These are phyloP conservation scores for Quercus tomentella DNA, from an alignment of 331 rosid species.

Conservation along the genomic window DNA sequence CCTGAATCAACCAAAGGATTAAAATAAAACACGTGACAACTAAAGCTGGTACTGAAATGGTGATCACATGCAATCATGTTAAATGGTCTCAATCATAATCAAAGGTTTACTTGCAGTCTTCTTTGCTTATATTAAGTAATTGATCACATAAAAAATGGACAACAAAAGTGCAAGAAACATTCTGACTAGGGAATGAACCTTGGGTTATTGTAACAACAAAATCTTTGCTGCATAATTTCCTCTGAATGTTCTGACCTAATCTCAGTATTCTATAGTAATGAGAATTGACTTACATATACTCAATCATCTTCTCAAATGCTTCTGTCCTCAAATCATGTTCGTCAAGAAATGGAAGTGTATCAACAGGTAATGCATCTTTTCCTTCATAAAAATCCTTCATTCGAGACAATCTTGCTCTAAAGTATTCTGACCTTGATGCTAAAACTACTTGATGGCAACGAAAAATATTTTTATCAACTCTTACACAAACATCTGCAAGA, in stretches of 20 bases:
- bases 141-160: background rate
- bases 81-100: background rate
- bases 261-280: slow-evolving; percentile 13
- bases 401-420: slow-evolving; percentile 79
- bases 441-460: slow-evolving; percentile 89
- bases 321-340: slow-evolving; percentile 78
- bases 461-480: slow-evolving; percentile 60
- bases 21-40: slow-evolving; percentile 6
- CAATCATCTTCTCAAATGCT: slow-evolving; percentile 84
- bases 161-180: background rate
- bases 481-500: slow-evolving; percentile 82
- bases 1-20: slow-evolving; percentile 51
- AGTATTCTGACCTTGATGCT: slow-evolving; percentile 95
- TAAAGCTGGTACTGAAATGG: slow-evolving; percentile 8
- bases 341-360: slow-evolving; percentile 70
- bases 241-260: slow-evolving; percentile 4
- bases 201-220: background rate
- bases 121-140: background rate
- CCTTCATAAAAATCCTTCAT: slow-evolving; percentile 81
- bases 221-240: slow-evolving; percentile 1
- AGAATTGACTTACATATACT: slow-evolving; percentile 68
- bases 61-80: background rate
- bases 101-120: background rate
- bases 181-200: slow-evolving; percentile 10
- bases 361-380: slow-evolving; percentile 36